Base-by-base conservation (phyloP, 768 basidiomycete species). In the Trametes punicea region DNA sequence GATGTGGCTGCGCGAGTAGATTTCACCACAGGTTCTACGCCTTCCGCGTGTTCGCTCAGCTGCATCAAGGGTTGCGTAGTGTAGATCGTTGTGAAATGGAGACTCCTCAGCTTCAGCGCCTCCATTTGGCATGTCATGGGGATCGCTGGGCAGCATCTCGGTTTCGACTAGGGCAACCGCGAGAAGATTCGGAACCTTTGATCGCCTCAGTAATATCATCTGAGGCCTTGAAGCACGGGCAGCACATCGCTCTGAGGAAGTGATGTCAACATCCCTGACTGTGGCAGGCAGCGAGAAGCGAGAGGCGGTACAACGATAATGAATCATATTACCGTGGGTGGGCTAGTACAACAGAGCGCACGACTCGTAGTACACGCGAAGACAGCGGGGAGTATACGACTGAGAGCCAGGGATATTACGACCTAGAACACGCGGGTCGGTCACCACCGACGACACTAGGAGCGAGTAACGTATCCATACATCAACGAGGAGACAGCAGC, bases 381-480 rank as follows among this genome's bases (percentile, higher is more conserved):
- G 52, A 54, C 25, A 54, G 34, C 44, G 36, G 26, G 49, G 41
- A 42, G 10, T 20, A 29, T 33, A 42, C 23, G 33, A 42, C 11
- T 11, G 41, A 53, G 18, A 46, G 49, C 44, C 27, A 44, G 29
- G 34, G 26, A 38, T 13, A 54, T 36, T 46, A 54, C 52, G 39
- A 46, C 52, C 52, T 54, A 38, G 38, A 33, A 20, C 13, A 25
- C 31, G 31, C n/a, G 39, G 40, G 16, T 46, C 42, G 42, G 9
- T 21, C 23, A 45, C 51, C 29, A 33, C 42, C 6, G n/a, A 27
- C 26, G 25, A 7, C 10, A 46, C 52, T 54, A 54, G 33, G 18
- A 54, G 52, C n/a, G 27, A n/a, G 27, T 51, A 54, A 23, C 31
- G 45, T 50, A 55, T 55, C 53, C 26, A n/a, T 60, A 60, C 54